phyloP scores from a whole-genome alignment of 2,329 filamentous ascomycete genomes.

The Orbilia brochopaga region DNA sequence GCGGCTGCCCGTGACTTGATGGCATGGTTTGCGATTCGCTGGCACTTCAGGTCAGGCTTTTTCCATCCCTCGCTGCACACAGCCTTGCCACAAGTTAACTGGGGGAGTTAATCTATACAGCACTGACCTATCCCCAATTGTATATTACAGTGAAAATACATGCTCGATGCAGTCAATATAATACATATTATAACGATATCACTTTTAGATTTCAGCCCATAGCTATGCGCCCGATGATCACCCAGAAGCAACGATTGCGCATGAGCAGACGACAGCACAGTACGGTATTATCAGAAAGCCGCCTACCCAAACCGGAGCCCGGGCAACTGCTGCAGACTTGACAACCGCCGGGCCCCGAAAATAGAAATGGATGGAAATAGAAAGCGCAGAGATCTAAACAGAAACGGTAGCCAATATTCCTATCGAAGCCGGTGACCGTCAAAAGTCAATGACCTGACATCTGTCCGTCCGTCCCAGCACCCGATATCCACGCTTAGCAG shows the following conservation, averaged over 20 bases:
- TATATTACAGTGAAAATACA: too few relatives aligned
- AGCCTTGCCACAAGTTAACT: constrained; percentile 46
- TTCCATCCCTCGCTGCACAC: constrained; percentile 12
- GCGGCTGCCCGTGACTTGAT: not conserved
- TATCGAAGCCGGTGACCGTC: not conserved
- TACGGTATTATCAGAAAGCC: not conserved
- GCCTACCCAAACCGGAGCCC: constrained; percentile 20
- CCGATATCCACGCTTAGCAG: not conserved
- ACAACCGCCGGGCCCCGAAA: constrained; percentile 33
- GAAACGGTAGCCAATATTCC: not conserved
- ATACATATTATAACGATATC: not conserved
- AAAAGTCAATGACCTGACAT: too few relatives aligned
- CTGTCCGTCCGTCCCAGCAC: too few relatives aligned
- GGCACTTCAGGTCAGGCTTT: constrained; percentile 49
- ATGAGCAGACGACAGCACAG: not conserved
- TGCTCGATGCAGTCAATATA: constrained; percentile 6
- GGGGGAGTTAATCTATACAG: too few relatives aligned
- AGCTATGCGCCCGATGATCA: not conserved
- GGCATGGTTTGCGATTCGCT: constrained; percentile 15
- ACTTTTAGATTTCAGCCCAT: not conserved
- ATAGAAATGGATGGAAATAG: constrained; percentile 28
- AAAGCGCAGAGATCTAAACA: not conserved
- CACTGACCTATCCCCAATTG: too few relatives aligned
- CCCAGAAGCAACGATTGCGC: not conserved
- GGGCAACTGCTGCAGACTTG: constrained; percentile 5